Percentiles rank a stretch among this genome's conserved stretches.
phyloP scores from a whole-genome alignment of 768 basidiomycete species.

The Lentinula lateritia region DNA sequence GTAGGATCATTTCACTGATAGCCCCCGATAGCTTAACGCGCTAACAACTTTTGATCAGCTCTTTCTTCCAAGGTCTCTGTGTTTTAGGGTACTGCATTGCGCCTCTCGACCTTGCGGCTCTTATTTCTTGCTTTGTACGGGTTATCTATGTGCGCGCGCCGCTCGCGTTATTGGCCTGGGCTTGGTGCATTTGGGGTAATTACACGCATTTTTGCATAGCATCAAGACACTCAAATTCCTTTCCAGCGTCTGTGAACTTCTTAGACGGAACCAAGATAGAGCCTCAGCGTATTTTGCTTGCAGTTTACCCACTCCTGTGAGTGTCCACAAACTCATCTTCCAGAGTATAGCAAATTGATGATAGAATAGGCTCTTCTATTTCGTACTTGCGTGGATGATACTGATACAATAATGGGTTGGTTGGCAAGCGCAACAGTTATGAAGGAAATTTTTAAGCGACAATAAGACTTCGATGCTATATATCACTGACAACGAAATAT shows the following conservation, averaged over 20 bases:
- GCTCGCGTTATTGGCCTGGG: constrained; percentile 82
- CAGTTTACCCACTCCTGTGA: constrained; percentile 93
- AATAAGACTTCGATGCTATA: not conserved
- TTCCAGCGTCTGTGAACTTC: constrained; percentile 86
- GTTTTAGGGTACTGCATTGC: constrained; percentile 95
- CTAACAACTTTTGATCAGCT: constrained; percentile 35
- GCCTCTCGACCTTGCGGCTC: constrained; percentile 85
- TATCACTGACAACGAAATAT: not conserved
- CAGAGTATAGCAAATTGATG: not conserved
- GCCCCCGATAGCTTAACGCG: constrained; percentile 1
- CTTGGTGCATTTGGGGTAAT: constrained; percentile 96
- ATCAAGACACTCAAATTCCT: constrained; percentile 3
- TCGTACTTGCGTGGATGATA: constrained; percentile 96
- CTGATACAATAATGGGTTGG: constrained; percentile 62
- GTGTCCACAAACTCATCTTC: constrained; percentile 21
- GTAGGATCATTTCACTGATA: constrained; percentile 33
- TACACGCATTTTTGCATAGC: constrained; percentile 3
- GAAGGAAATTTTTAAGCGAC: not conserved
- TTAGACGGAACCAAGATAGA: constrained; percentile 93
- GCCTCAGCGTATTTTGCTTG: constrained; percentile 82
- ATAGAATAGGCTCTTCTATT: constrained; percentile 73
- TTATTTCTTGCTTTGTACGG: constrained; percentile 81
- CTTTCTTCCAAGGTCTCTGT: constrained; percentile 95
- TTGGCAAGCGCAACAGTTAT: not conserved
- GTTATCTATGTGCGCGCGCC: constrained; percentile 85